These are phyloP conservation scores for Calocera viscosa DNA, from an alignment of 768 basidiomycete genomes.

Conservation along the genomic window DNA sequence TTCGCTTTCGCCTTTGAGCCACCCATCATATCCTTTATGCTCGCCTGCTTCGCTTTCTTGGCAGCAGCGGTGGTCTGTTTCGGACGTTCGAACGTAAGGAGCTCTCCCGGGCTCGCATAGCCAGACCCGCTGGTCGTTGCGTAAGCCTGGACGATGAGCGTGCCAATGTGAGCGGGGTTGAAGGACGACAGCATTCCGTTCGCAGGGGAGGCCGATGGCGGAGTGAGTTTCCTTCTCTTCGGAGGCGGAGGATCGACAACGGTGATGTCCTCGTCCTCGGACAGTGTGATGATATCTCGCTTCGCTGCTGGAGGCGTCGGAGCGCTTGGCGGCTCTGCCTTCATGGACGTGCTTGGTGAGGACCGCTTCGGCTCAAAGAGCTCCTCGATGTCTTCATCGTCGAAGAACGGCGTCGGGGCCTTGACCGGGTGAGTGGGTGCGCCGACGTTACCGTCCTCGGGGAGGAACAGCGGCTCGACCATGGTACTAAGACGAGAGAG, in stretches of 20 bases:
- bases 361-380: background rate
- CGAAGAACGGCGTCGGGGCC: background rate
- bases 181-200: background rate
- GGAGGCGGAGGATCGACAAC: background rate
- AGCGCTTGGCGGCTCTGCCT: background rate
- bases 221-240: background rate
- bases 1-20: conserved; percentile 55
- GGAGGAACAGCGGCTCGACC: background rate
- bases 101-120: background rate
- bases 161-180: background rate
- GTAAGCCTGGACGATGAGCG: background rate
- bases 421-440: background rate
- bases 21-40: conserved; percentile 35
- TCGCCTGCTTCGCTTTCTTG: conserved; percentile 26
- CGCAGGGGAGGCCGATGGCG: background rate
- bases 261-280: background rate
- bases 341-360: background rate
- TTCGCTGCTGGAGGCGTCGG: background rate
- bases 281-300: background rate
- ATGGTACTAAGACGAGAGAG: background rate
- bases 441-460: background rate
- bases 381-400: background rate
- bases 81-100: background rate
- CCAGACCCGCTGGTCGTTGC: background rate
- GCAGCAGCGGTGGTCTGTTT: background rate